These are phyloP conservation scores for Neostapfia colusana DNA, from an alignment of 176 grass and related monocot genomes.

Conservation along the genomic window DNA sequence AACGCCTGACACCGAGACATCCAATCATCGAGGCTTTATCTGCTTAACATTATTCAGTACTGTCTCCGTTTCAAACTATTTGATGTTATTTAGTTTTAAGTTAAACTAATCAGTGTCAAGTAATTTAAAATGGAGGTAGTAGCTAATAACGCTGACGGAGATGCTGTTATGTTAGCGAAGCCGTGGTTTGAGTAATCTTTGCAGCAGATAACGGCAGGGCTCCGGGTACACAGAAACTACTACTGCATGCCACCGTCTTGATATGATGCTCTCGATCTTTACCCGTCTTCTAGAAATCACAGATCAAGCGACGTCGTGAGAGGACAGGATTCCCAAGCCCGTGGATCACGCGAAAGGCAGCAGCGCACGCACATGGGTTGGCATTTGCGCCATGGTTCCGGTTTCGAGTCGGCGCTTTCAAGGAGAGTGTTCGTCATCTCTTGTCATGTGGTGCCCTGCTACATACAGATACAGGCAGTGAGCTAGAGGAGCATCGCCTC, in stretches of 20 bases:
- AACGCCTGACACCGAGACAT: neutral
- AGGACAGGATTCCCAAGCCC: conserved; percentile 10
- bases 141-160: neutral
- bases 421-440: conserved; percentile 13
- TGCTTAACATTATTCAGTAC: neutral
- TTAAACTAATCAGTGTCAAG: no score
- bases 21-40: neutral
- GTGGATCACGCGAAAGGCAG: conserved; percentile 25
- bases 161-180: neutral
- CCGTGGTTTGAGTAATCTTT: neutral
- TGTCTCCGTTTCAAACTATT: no score
- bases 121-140: no score
- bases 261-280: no score
- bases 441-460: conserved; percentile 1
- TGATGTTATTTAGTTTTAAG: no score
- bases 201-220: neutral
- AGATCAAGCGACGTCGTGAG: conserved; percentile 1
- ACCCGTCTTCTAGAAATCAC: neutral
- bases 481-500: neutral
- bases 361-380: conserved; percentile 42
- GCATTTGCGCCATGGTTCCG: conserved; percentile 27
- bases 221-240: neutral
- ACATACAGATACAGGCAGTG: neutral
- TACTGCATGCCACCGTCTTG: no score
- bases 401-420: conserved; percentile 24